Evolutionary conservation across 768 basidiomycete species (phyloP).

Genomic region (Lepiota venenata): DNA sequence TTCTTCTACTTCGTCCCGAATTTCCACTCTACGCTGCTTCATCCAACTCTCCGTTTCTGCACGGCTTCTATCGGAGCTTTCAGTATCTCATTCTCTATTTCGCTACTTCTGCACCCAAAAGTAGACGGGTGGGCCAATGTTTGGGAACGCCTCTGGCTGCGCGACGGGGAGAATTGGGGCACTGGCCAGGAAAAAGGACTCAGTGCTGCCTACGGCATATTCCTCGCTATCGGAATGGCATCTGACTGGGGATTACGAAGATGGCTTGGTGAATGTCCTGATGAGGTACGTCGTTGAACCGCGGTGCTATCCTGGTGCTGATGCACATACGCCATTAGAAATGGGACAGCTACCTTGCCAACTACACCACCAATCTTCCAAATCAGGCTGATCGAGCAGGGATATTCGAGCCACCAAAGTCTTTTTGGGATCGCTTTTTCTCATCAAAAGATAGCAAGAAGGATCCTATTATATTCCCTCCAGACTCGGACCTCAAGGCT

Average conservation of each 20-base stretch:
- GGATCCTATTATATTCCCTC: conserved; percentile 13
- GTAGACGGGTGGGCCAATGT: conserved; percentile 51
- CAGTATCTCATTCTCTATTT: conserved; percentile 48
- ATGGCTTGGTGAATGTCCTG: conserved; percentile 64
- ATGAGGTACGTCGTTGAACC: conserved; percentile 42
- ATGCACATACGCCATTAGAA: conserved; percentile 35
- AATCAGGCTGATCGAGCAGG: conserved; percentile 54
- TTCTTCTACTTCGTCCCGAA: conserved; percentile 42
- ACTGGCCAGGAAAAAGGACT: conserved; percentile 53
- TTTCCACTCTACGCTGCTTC: conserved; percentile 36
- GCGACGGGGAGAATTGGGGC: conserved; percentile 44
- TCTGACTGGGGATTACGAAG: conserved; percentile 53
- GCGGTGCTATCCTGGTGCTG: neutral
- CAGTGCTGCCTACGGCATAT: conserved; percentile 52
- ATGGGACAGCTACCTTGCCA: conserved; percentile 66
- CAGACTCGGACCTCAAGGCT: conserved; percentile 7
- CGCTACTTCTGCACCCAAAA: conserved; percentile 45
- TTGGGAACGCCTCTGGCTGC: conserved; percentile 62
- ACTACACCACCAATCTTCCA: conserved; percentile 53
- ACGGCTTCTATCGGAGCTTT: conserved; percentile 55
- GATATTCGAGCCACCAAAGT: conserved; percentile 48
- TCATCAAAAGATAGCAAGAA: conserved; percentile 26
- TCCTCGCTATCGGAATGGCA: conserved; percentile 42
- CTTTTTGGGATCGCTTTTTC: conserved; percentile 47
- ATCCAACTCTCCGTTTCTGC: conserved; percentile 46